Conservation (phyloP, 73 alveolate species). For the Tetrahymena elliotti region DNA sequence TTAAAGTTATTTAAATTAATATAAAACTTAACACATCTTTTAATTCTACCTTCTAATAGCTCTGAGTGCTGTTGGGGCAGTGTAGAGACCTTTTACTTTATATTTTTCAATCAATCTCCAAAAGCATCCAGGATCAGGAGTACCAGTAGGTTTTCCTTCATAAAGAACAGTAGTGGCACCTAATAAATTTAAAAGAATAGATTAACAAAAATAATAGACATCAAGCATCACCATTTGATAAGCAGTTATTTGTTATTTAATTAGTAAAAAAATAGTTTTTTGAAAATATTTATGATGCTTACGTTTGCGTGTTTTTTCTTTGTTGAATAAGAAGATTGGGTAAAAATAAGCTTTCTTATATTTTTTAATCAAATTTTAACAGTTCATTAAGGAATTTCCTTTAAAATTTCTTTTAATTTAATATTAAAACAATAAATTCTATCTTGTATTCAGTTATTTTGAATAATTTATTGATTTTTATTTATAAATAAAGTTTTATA, state of each 20-base stretch:
- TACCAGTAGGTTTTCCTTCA: conserved; percentile 98
- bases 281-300: no score
- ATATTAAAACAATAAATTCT: background rate
- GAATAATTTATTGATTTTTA: background rate
- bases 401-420: background rate
- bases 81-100: conserved; percentile 83
- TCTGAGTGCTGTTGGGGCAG: conserved; percentile 99
- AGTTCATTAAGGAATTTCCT: background rate
- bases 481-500: background rate
- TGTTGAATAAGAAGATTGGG: background rate
- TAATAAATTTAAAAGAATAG: background rate
- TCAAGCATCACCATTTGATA: no score
- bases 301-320: no score
- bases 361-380: background rate
- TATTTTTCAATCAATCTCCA: conserved; percentile 87
- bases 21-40: no score
- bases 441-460: background rate
- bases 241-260: no score
- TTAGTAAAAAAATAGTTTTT: no score
- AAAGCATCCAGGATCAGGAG: conserved; percentile 91
- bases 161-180: conserved; percentile 95
- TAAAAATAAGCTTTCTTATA: background rate
- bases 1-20: no score
- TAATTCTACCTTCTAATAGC: conserved; percentile 60
- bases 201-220: background rate